Conservation (phyloP, 2,329 filamentous ascomycete species). For the Exophiala phaeomuriformis region DNA sequence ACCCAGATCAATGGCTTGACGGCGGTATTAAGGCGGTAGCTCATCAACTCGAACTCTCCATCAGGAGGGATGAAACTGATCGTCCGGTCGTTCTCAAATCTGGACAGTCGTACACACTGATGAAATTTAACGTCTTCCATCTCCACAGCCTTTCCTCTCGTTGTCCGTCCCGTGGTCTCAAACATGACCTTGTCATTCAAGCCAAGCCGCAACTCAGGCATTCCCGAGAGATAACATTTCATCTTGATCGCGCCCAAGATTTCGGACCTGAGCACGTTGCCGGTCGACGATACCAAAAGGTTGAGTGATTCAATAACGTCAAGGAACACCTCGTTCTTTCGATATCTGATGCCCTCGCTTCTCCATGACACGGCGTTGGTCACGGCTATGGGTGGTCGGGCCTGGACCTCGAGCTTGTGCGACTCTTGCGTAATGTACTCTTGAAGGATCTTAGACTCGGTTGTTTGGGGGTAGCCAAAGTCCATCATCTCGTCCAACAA, state of each 20-base stretch:
- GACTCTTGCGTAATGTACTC: slow-evolving; percentile 99
- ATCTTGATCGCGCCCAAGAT: slow-evolving; percentile 97
- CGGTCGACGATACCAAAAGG: slow-evolving; percentile 84
- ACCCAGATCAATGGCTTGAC: slow-evolving; percentile 99
- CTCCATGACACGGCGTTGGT: slow-evolving; percentile 98
- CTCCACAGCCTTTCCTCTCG: slow-evolving; percentile 91
- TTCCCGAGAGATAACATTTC: slow-evolving; percentile 98
- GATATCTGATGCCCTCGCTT: slow-evolving; percentile 93
- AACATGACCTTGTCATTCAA: slow-evolving; percentile 99
- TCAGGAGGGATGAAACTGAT: slow-evolving; percentile 99
- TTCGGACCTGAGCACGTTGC: slow-evolving; percentile 91
- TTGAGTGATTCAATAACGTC: slow-evolving; percentile 97
- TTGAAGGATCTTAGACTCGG: slow-evolving; percentile 95
- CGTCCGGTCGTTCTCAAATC: slow-evolving; percentile 96
- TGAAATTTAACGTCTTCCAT: slow-evolving; percentile 99
- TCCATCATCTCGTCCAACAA: slow-evolving; percentile 99
- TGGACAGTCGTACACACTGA: slow-evolving; percentile 88
- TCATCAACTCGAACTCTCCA: slow-evolving; percentile 99
- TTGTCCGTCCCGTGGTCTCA: slow-evolving; percentile 89
- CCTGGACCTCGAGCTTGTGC: slow-evolving; percentile 95
- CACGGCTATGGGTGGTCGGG: slow-evolving; percentile 90
- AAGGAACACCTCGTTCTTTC: slow-evolving; percentile 98
- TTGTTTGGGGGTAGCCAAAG: slow-evolving; percentile 98
- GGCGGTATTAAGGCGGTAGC: slow-evolving; percentile 94
- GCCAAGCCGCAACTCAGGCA: slow-evolving; percentile 90